A percentile compares a stretch with the other conserved stretches of the same genome.
These are phyloP conservation scores for Gelatoporia subvermispora DNA, from an alignment of 768 basidiomycete genomes.

Conservation along the genomic window DNA sequence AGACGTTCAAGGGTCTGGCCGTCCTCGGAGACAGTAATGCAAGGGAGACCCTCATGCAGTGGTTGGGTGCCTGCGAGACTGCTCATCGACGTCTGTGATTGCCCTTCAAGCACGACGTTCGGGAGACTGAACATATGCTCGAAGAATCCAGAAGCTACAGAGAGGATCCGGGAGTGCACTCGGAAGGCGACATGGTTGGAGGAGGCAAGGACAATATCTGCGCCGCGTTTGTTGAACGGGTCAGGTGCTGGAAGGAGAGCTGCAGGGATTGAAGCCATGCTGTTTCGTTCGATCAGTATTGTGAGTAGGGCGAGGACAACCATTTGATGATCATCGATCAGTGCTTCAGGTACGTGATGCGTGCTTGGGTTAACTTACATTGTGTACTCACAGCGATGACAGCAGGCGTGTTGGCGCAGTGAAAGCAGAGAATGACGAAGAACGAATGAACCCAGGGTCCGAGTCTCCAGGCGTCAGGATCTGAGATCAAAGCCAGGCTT, in stretches of 20 bases:
- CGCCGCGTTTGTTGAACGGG: conserved; percentile 16
- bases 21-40: not conserved
- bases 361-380: too few relatives aligned
- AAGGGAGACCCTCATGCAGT: not conserved
- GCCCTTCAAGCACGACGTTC: conserved; percentile 21
- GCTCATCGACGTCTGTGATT: conserved; percentile 2
- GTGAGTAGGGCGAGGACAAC: too few relatives aligned
- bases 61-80: not conserved
- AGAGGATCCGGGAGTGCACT: conserved; percentile 25
- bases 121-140: conserved; percentile 27
- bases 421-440: too few relatives aligned
- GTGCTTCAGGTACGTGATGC: too few relatives aligned
- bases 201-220: conserved; percentile 26
- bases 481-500: too few relatives aligned
- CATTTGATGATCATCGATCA: too few relatives aligned
- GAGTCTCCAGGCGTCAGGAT: too few relatives aligned
- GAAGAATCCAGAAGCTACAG: conserved; percentile 31
- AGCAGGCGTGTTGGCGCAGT: too few relatives aligned
- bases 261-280: too few relatives aligned
- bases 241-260: not conserved
- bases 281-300: too few relatives aligned
- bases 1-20: not conserved
- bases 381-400: too few relatives aligned
- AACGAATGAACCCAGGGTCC: too few relatives aligned
- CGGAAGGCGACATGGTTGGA: conserved; percentile 24